phyloP scores from a whole-genome alignment of 176 grass and related monocot species.

The Chrysopogon serrulatus region DNA sequence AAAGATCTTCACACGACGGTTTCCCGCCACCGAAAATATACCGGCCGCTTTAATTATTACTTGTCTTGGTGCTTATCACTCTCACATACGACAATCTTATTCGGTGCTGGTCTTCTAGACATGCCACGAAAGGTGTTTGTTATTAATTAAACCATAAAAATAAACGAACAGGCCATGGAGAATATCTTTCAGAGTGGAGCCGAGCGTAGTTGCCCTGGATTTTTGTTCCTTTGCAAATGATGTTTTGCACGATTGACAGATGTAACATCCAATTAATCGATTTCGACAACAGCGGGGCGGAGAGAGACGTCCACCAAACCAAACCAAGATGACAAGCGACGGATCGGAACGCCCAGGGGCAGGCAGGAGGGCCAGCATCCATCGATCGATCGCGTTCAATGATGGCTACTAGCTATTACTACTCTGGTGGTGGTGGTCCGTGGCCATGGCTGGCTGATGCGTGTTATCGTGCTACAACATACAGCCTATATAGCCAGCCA shows the following conservation, averaged over 20 bases:
- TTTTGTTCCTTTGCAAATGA: not conserved
- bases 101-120: not conserved
- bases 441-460: not conserved
- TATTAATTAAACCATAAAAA: no score
- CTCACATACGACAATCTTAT: not conserved
- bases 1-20: not conserved
- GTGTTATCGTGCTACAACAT: not conserved
- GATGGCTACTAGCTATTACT: not conserved
- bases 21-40: not conserved
- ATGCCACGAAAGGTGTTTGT: not conserved
- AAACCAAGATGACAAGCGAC: not conserved
- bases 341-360: not conserved
- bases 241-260: not conserved
- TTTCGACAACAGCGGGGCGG: not conserved
- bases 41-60: not conserved
- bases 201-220: not conserved
- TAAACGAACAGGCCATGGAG: not conserved
- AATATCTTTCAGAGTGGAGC: not conserved
- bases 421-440: not conserved
- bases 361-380: not conserved
- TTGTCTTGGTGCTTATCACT: not conserved
- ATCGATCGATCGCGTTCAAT: not conserved
- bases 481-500: not conserved
- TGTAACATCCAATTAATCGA: not conserved
- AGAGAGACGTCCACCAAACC: slow-evolving; percentile 5